Evolutionary conservation across 164 flowering plant species (phyloP).

Genomic region (Magnolia officinalis): DNA sequence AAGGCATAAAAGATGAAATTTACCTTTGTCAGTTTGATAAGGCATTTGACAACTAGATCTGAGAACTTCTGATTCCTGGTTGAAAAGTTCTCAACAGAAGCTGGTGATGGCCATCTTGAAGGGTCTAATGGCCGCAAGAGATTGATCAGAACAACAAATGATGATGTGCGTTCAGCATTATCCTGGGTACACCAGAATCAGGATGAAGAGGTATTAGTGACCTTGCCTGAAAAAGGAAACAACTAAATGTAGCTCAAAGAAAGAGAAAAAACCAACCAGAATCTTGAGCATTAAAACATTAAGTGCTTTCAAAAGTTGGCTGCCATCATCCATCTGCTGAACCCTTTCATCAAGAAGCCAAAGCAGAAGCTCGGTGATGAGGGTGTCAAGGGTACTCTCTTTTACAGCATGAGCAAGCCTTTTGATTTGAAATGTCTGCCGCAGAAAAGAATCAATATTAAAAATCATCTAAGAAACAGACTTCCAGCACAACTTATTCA

Average conservation of each 20-base stretch:
- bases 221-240: background rate
- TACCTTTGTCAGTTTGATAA: constrained; percentile 94
- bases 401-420: constrained; percentile 91
- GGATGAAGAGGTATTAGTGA: background rate
- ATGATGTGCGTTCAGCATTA: constrained; percentile 94
- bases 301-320: constrained; percentile 91
- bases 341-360: constrained; percentile 99
- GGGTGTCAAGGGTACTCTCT: constrained; percentile 82
- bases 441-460: constrained; percentile 6
- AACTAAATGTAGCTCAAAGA: background rate
- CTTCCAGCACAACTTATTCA: background rate
- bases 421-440: constrained; percentile 92
- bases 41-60: constrained; percentile 93
- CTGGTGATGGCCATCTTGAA: constrained; percentile 89
- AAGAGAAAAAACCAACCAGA: constrained; percentile 46
- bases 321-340: constrained; percentile 96
- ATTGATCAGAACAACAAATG: constrained; percentile 90
- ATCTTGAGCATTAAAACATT: constrained; percentile 98
- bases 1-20: background rate
- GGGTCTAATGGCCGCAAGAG: constrained; percentile 90
- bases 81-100: constrained; percentile 57
- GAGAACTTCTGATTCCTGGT: constrained; percentile 89
- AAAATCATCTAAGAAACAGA: background rate
- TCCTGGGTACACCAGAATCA: constrained; percentile 53
- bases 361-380: constrained; percentile 89